A percentile compares a stretch with the other conserved stretches of the same genome.
Conservation (phyloP, 2,329 filamentous ascomycete species). For the Pseudocercospora eumusae region DNA sequence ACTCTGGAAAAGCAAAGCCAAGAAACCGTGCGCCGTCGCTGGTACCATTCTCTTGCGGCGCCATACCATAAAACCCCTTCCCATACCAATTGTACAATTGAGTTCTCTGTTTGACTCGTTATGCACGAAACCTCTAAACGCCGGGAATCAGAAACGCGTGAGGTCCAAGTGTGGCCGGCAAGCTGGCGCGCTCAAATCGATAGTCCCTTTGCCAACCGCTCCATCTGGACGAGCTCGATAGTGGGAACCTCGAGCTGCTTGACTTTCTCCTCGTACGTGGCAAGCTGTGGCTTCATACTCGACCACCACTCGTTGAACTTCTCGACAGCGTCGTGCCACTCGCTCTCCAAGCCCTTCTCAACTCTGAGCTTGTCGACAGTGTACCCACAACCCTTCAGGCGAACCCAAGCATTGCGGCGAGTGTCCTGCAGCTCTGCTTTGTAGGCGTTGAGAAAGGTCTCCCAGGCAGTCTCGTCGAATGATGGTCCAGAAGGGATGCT, state of each 20-base stretch:
- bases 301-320: conserved; percentile 46
- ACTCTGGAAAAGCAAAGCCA: conserved; percentile 6
- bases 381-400: conserved; percentile 45
- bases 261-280: conserved; percentile 36
- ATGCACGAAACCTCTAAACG: neutral
- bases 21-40: conserved; percentile 2
- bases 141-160: neutral
- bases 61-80: neutral
- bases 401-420: conserved; percentile 43
- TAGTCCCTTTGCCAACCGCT: conserved; percentile 24
- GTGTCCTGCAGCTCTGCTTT: conserved; percentile 41
- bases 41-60: neutral
- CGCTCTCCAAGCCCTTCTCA: conserved; percentile 27
- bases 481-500: conserved; percentile 11
- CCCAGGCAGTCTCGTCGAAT: conserved; percentile 39
- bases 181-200: conserved; percentile 12
- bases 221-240: conserved; percentile 25
- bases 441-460: conserved; percentile 35
- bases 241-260: conserved; percentile 25
- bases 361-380: conserved; percentile 33
- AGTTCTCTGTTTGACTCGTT: neutral
- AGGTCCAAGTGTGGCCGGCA: neutral
- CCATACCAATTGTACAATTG: neutral
- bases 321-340: conserved; percentile 32
- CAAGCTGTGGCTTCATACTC: conserved; percentile 40